Base-by-base conservation (phyloP, 2,329 filamentous ascomycete genomes). In the Epichloe hybrida region DNA sequence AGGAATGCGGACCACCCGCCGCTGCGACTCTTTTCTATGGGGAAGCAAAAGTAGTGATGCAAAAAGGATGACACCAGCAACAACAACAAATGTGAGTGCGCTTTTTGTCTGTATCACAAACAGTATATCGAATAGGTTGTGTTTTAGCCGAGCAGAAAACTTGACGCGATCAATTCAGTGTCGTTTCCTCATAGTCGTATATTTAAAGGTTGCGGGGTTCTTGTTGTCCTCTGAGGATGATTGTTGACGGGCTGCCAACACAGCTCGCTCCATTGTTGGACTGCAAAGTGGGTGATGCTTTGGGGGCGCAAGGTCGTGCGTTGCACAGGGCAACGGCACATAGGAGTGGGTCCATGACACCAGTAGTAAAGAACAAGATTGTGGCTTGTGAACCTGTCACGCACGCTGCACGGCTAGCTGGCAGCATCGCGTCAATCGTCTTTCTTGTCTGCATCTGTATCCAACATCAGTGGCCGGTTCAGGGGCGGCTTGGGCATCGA, bases 1-100 rank as follows among this genome's bases (percentile, higher is more conserved):
- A 58, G 61, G 59, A 66, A 62, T 64, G 66, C 63, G 62, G 65
- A 59, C 59, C 52, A 61, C 61, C 38, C 23, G 57, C 61, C 64
- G 62, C 64, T 57, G 53, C 58, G 59, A 59, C 60, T 58, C 57
- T 37, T 50, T 58, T 44, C n/a, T 47, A 17, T 31, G 46, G 37
- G 3, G 27, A 21, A n/a, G 42, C 27, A 21, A 39, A 2, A 38
- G 38, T 15, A 31, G 15, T 20, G 20, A 40, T 20, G 2, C 17
- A 17, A 48, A 20, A 20, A 37, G 36, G 21, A 41, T 13, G 8
- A 21, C 12, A 11, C 15, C 27, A n/a, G 11, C 38, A 27, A 31
- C 31, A 39, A 13, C 37, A 21, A 13, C 11, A 48, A 13, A 15
- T 34, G 15, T 27, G 20, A 17, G 37, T 35, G 37, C 37, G 15